Evolutionary conservation across 2,329 filamentous ascomycete genomes (phyloP).

Genomic region (Coniochaeta pulveracea): DNA sequence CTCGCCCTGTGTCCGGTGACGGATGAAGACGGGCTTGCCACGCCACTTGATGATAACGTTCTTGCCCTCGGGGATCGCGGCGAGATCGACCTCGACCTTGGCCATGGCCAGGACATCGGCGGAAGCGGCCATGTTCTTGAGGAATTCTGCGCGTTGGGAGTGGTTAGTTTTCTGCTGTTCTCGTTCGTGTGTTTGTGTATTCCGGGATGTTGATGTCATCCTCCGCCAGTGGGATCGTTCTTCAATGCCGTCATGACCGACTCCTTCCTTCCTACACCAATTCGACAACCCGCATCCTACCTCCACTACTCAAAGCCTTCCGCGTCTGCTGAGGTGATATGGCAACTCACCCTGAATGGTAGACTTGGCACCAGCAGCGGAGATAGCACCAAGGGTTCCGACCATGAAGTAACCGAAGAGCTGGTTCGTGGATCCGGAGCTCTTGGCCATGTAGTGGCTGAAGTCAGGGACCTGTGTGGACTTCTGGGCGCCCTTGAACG

Average conservation of each 20-base stretch:
- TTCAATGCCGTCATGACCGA: too few species aligned
- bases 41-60: slow-evolving; percentile 99
- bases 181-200: too few species aligned
- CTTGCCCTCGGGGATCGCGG: slow-evolving; percentile 94
- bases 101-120: slow-evolving; percentile 98
- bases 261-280: too few species aligned
- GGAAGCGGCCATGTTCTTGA: slow-evolving; percentile 99
- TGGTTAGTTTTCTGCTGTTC: neutral
- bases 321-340: too few species aligned
- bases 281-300: too few species aligned
- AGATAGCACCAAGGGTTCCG: slow-evolving; percentile 83
- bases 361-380: slow-evolving; percentile 89
- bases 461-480: slow-evolving; percentile 76
- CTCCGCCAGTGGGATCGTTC: too few species aligned
- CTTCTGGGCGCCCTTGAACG: slow-evolving; percentile 49
- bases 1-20: slow-evolving; percentile 87
- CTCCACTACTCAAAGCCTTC: too few species aligned
- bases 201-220: too few species aligned
- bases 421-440: slow-evolving; percentile 61
- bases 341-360: slow-evolving; percentile 81
- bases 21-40: slow-evolving; percentile 99
- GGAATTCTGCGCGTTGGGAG: slow-evolving; percentile 60
- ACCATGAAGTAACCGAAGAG: slow-evolving; percentile 98
- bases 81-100: slow-evolving; percentile 96
- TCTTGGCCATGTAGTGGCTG: slow-evolving; percentile 70